Evolutionary conservation across 495 filamentous ascomycete genomes (phyloP).

Genomic region (Aspergillus saccharolyticus): DNA sequence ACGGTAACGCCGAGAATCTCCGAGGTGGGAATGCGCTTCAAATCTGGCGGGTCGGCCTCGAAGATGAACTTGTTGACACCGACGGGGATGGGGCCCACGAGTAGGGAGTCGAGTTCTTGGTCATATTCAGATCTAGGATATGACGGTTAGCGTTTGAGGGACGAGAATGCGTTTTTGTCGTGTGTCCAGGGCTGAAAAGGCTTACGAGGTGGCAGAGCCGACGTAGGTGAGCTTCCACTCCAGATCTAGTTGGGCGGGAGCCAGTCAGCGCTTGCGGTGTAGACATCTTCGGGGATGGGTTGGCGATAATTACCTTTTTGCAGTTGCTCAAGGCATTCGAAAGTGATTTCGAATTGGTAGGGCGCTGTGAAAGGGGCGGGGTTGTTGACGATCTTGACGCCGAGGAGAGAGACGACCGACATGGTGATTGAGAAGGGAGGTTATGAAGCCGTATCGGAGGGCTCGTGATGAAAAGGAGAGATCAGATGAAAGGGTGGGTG

Average conservation of each 20-base stretch:
- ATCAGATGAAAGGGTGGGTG: background rate
- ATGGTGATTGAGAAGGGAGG: slow-evolving; percentile 48
- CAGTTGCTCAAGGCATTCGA: slow-evolving; percentile 89
- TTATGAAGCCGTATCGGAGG: background rate
- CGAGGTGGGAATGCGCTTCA: slow-evolving; percentile 81
- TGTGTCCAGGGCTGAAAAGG: background rate
- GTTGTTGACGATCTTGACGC: slow-evolving; percentile 94
- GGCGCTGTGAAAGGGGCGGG: slow-evolving; percentile 82
- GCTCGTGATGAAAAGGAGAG: background rate
- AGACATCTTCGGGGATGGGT: background rate
- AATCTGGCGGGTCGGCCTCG: slow-evolving; percentile 87
- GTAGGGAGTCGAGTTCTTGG: slow-evolving; percentile 93
- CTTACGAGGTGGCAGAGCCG: slow-evolving; percentile 92
- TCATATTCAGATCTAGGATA: slow-evolving; percentile 78
- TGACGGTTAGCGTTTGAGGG: slow-evolving; percentile 18
- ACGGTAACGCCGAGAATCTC: slow-evolving; percentile 97
- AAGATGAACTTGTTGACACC: slow-evolving; percentile 99
- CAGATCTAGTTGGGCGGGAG: slow-evolving; percentile 61
- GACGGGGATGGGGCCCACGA: slow-evolving; percentile 93
- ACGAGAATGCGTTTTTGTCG: background rate
- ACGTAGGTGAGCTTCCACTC: slow-evolving; percentile 99
- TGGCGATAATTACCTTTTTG: slow-evolving; percentile 64
- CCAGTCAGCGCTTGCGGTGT: background rate
- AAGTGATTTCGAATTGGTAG: slow-evolving; percentile 97
- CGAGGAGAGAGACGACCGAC: slow-evolving; percentile 94